Evolutionary conservation across 2,329 filamentous ascomycete species (phyloP), one percentile per base, ranked within the genome.

Genomic region (Fusarium sublunatum): DNA sequence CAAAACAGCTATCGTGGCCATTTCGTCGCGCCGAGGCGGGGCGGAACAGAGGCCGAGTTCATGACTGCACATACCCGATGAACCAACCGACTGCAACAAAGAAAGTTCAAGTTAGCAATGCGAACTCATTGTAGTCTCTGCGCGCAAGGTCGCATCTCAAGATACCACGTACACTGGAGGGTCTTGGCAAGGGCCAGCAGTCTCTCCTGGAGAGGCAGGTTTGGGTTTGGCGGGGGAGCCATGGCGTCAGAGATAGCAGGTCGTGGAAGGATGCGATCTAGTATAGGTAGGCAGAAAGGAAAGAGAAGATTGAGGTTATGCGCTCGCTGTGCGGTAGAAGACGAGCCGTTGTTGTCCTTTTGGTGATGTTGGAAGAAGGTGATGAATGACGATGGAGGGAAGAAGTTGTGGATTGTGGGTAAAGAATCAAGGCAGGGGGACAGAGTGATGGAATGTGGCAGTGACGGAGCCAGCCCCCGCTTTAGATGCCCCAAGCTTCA

Each of bases 131-230:
- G 34, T 13, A 7, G 28, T 25, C 34, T 24, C 41, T 40, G 48
- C 22, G 53, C 40, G 42, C 48, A 49, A 43, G 7, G 15, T 45
- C 44, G 34, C 31, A 52, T 53, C 40, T 60, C 29, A 59, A 60
- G 49, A 60, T 48, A 66, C 75, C 76, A 87, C 81, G 77, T 87
- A 90, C 94, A 99, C 83, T 98, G 95, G 69, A 98, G 83, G 41
- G 93, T 98, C 78, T 96, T 88, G 68, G 90, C 93, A 69, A 98
- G 84, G 70, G 86, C 83, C 72, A 92, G 79, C 59, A 97, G 81
- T 74, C 93, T 86, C 81, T 95, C 88, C 73, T 82, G 79, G 72
- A 95, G 82, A 76, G 92, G 88, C 77, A 90, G 78, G 70, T 81
- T 84, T 56, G 90, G 81, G 57, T 89, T 81, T 66, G 91, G 89